These are phyloP conservation scores for Hypoxylon sp. DNA, from an alignment of 2,329 filamentous ascomycete genomes.

Conservation along the genomic window DNA sequence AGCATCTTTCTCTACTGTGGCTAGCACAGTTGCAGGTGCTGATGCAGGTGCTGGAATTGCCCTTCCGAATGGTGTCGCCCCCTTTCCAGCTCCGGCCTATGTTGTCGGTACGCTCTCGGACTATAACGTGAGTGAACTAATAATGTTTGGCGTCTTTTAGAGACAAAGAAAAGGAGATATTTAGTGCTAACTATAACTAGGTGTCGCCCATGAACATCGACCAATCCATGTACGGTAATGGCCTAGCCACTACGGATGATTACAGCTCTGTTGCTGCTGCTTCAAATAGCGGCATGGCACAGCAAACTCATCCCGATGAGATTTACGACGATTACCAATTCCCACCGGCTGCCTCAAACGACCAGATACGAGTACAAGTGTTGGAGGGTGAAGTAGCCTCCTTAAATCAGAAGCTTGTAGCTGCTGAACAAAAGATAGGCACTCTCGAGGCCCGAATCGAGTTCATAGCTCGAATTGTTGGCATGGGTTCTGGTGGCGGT, in stretches of 20 bases:
- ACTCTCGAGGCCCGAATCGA: neutral
- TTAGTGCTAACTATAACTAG: neutral
- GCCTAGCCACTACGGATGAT: neutral
- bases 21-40: neutral
- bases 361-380: neutral
- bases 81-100: neutral
- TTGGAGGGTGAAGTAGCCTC: neutral
- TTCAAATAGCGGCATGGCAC: neutral
- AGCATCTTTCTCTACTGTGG: neutral
- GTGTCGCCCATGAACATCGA: neutral
- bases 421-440: neutral
- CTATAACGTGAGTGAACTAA: neutral
- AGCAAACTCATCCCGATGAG: neutral
- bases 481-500: neutral
- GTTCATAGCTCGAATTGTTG: neutral
- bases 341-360: neutral
- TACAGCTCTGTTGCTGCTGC: neutral
- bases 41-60: too few species aligned
- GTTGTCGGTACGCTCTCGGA: neutral
- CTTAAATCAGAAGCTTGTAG: neutral
- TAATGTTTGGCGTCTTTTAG: neutral
- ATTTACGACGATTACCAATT: neutral
- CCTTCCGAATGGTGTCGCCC: neutral
- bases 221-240: neutral
- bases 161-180: neutral